Percentiles rank a stretch among this genome's conserved stretches.
Evolutionary conservation across 1,284 basidiomycete genomes (phyloP).

Genomic region (Cutaneotrichosporon sp.): DNA sequence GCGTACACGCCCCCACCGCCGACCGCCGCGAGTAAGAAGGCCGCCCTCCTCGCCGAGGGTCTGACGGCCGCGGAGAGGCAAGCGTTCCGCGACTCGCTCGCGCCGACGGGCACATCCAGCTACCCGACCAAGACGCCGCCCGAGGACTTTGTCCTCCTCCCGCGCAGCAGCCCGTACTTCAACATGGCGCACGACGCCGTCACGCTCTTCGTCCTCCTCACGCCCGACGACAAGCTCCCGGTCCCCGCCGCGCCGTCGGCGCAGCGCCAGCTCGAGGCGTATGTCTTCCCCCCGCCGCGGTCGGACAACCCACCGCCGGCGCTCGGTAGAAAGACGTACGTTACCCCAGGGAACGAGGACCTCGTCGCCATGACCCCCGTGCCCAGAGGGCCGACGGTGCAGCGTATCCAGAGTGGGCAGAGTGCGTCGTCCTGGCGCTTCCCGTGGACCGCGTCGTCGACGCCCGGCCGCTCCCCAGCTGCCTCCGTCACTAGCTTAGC

Average conservation of each 20-base stretch:
- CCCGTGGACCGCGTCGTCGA: conserved; percentile 40
- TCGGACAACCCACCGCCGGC: conserved; percentile 40
- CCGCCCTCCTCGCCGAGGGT: conserved; percentile 31
- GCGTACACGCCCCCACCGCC: conserved; percentile 56
- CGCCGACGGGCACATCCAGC: conserved; percentile 62
- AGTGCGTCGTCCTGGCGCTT: conserved; percentile 39
- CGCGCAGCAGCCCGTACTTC: conserved; percentile 71
- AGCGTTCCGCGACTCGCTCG: conserved; percentile 67
- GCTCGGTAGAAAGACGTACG: conserved; percentile 50
- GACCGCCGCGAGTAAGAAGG: not conserved
- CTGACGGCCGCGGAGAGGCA: conserved; percentile 62
- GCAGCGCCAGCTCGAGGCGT: conserved; percentile 51
- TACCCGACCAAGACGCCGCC: conserved; percentile 65
- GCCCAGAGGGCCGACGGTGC: not conserved
- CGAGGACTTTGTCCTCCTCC: conserved; percentile 78
- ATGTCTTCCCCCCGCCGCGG: conserved; percentile 55
- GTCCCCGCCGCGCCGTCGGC: conserved; percentile 39
- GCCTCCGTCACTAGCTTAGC: not conserved
- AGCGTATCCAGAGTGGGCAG: conserved; percentile 1
- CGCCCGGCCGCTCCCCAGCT: not conserved
- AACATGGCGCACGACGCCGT: conserved; percentile 68
- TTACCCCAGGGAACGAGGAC: conserved; percentile 46
- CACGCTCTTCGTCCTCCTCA: conserved; percentile 60
- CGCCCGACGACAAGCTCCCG: conserved; percentile 45
- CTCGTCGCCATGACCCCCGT: conserved; percentile 15